Evolutionary conservation across 306 rosid genomes (phyloP).

Genomic region (Medicago arabica): DNA sequence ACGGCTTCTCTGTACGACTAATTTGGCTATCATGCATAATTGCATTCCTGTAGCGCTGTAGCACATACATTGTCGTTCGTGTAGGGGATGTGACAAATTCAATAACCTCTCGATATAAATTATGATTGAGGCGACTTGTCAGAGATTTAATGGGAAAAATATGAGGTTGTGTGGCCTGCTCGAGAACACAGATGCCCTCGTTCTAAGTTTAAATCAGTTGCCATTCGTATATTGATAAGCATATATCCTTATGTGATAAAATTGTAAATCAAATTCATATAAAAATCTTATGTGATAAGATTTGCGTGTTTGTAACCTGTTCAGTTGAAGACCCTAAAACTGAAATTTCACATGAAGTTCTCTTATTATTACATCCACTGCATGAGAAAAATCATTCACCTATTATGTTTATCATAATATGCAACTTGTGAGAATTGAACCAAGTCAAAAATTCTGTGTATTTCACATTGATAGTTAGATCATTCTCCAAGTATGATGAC

Average conservation of each 20-base stretch:
- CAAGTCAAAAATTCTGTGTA: background rate
- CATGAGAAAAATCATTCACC: background rate
- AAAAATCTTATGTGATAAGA: too few relatives aligned
- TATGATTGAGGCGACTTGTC: conserved; percentile 8
- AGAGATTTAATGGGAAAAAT: conserved; percentile 1
- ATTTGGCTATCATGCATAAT: conserved; percentile 14
- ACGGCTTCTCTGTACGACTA: background rate
- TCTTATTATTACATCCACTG: conserved; percentile 9
- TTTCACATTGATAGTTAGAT: conserved; percentile 1
- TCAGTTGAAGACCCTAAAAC: background rate
- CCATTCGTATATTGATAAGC: too few relatives aligned
- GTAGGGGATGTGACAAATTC: conserved; percentile 9
- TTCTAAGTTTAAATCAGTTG: too few relatives aligned
- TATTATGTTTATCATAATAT: background rate
- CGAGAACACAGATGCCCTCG: too few relatives aligned
- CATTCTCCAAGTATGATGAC: conserved; percentile 17
- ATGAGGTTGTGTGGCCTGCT: background rate
- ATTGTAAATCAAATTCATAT: too few relatives aligned
- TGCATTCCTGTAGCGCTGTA: background rate
- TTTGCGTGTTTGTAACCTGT: background rate
- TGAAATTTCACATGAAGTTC: background rate
- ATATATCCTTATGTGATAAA: too few relatives aligned
- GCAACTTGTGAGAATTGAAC: conserved; percentile 24
- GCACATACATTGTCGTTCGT: background rate
- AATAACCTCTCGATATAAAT: conserved; percentile 21